Evolutionary conservation across 164 flowering plant genomes (phyloP).

Genomic region (Paratinospora sagittata): DNA sequence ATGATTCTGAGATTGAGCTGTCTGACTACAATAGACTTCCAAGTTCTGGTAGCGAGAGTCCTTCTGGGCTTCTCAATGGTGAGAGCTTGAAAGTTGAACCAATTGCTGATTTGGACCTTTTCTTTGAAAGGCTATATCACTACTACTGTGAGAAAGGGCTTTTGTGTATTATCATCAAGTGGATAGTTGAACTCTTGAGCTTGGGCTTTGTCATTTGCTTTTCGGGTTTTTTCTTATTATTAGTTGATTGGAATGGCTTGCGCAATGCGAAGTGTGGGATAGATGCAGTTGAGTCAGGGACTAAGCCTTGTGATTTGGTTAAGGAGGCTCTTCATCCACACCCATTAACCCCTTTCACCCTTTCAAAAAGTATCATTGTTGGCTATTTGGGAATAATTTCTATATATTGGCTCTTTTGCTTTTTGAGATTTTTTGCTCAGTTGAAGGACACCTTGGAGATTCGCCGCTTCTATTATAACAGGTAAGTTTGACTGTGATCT

Average conservation of each 20-base stretch:
- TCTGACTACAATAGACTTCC: conserved; percentile 66
- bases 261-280: conserved; percentile 96
- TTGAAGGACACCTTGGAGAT: conserved; percentile 62
- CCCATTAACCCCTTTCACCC: conserved; percentile 80
- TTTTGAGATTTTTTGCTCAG: conserved; percentile 82
- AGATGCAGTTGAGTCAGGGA: conserved; percentile 95
- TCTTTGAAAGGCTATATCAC: conserved; percentile 86
- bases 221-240: conserved; percentile 81
- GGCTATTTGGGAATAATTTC: conserved; percentile 88
- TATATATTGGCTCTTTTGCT: conserved; percentile 83
- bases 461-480: conserved; percentile 74
- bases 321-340: conserved; percentile 82
- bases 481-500: conserved; percentile 34
- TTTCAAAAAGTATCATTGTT: conserved; percentile 64
- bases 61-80: conserved; percentile 90
- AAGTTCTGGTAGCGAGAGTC: conserved; percentile 93
- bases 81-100: conserved; percentile 70
- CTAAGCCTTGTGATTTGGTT: conserved; percentile 84
- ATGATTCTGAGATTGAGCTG: conserved; percentile 83
- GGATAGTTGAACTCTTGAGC: conserved; percentile 91
- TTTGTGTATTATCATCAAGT: conserved; percentile 89
- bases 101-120: conserved; percentile 86
- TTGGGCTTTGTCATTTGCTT: conserved; percentile 81
- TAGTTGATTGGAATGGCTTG: conserved; percentile 93
- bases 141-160: conserved; percentile 97